These are phyloP conservation scores for Thielaviopsis populi DNA, from an alignment of 2,329 filamentous ascomycete genomes.

Conservation along the genomic window DNA sequence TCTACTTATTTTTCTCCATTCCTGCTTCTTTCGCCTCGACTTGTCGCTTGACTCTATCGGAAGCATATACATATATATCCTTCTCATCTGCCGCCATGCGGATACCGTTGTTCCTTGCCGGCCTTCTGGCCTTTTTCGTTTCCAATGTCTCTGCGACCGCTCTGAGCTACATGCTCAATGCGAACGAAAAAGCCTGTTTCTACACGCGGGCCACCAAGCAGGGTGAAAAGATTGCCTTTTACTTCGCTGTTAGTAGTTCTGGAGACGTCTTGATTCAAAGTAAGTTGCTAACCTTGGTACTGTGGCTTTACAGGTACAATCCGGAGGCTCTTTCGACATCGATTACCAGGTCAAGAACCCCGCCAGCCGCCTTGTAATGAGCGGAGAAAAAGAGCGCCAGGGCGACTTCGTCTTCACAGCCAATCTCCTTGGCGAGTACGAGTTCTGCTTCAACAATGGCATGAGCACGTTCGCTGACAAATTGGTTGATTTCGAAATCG, in stretches of 20 bases:
- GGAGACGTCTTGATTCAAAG: neutral
- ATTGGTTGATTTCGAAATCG: slow-evolving; percentile 93
- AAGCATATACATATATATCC: neutral
- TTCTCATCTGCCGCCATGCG: slow-evolving; percentile 41
- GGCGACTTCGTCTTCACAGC: slow-evolving; percentile 97
- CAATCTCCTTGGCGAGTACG: slow-evolving; percentile 73
- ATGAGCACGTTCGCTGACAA: slow-evolving; percentile 98
- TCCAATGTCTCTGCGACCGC: slow-evolving; percentile 71
- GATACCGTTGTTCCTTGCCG: slow-evolving; percentile 43
- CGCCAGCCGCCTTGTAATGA: slow-evolving; percentile 62
- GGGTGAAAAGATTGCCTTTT: slow-evolving; percentile 87
- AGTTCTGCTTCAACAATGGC: slow-evolving; percentile 96
- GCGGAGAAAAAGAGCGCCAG: slow-evolving; percentile 81
- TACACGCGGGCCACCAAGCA: slow-evolving; percentile 63
- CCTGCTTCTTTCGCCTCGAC: neutral
- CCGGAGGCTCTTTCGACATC: slow-evolving; percentile 92
- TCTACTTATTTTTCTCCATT: neutral
- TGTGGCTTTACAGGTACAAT: slow-evolving; percentile 59
- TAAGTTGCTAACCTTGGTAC: neutral
- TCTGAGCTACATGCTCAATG: slow-evolving; percentile 78
- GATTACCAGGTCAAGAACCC: slow-evolving; percentile 83
- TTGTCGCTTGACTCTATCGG: neutral
- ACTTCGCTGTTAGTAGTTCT: slow-evolving; percentile 67
- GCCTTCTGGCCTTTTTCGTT: slow-evolving; percentile 56
- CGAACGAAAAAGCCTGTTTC: slow-evolving; percentile 95